phyloP scores from a whole-genome alignment of 2,329 filamentous ascomycete genomes.

The Neonectria faginata region DNA sequence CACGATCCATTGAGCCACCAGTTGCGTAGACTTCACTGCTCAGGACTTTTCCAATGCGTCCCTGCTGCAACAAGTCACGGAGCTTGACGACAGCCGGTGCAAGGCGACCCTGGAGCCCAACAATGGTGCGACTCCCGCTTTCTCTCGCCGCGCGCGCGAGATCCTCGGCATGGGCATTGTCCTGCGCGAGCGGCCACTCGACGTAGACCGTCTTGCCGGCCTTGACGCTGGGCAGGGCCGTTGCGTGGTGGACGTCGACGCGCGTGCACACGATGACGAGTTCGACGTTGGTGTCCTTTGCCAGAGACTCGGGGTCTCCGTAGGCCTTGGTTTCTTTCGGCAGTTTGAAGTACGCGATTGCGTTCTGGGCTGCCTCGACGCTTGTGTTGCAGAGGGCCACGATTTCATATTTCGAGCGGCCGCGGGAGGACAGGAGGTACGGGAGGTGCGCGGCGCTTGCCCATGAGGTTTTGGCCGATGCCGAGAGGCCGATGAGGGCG shows the following conservation, averaged over 20 bases:
- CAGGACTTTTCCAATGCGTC: slow-evolving; percentile 63
- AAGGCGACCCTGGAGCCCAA: slow-evolving; percentile 64
- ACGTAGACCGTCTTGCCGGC: slow-evolving; percentile 66
- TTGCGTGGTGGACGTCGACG: slow-evolving; percentile 64
- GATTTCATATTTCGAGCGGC: slow-evolving; percentile 59
- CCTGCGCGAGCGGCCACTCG: slow-evolving; percentile 69
- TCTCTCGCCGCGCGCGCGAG: slow-evolving; percentile 52
- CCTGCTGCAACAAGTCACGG: slow-evolving; percentile 56
- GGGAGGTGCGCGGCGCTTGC: slow-evolving; percentile 68
- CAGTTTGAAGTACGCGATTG: slow-evolving; percentile 58
- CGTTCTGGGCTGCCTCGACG: slow-evolving; percentile 55
- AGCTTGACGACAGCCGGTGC: slow-evolving; percentile 59
- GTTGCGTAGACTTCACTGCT: slow-evolving; percentile 59
- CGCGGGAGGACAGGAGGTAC: slow-evolving; percentile 63
- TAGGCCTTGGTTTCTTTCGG: slow-evolving; percentile 59
- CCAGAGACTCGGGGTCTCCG: slow-evolving; percentile 61
- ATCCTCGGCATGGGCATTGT: slow-evolving; percentile 54
- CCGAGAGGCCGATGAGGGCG: slow-evolving; percentile 69
- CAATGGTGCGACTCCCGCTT: slow-evolving; percentile 54
- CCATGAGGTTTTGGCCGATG: slow-evolving; percentile 64
- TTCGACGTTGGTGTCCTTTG: slow-evolving; percentile 62
- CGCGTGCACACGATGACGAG: slow-evolving; percentile 66
- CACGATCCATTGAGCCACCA: slow-evolving; percentile 52
- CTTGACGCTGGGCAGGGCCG: slow-evolving; percentile 58
- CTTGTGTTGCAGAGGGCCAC: slow-evolving; percentile 65